Evolutionary conservation across 2,329 filamentous ascomycete species (phyloP).

Genomic region (Pseudocercospora cruenta): DNA sequence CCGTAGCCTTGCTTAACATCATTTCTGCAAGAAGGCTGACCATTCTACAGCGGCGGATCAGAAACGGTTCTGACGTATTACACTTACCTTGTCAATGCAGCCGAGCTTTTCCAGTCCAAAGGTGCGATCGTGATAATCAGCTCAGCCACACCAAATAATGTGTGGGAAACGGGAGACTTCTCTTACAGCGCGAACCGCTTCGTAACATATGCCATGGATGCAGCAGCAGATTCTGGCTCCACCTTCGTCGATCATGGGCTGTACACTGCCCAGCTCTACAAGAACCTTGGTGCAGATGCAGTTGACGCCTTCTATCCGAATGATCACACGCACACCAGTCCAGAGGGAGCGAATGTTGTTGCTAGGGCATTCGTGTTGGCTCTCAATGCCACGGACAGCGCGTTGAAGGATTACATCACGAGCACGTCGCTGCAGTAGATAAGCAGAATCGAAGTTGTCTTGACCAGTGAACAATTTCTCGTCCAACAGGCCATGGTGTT

Average conservation of each 20-base stretch:
- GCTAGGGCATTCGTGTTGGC: conserved; percentile 58
- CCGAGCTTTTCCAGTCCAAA: conserved; percentile 57
- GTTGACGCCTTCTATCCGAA: conserved; percentile 61
- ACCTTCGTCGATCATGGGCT: conserved; percentile 64
- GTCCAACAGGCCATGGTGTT: not conserved
- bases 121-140: conserved; percentile 65
- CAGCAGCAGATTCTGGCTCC: conserved; percentile 53
- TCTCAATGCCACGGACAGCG: conserved; percentile 17
- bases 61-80: conserved; percentile 66
- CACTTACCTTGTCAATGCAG: conserved; percentile 62
- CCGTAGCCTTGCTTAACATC: not conserved
- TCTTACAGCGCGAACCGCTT: conserved; percentile 56
- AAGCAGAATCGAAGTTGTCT: not conserved
- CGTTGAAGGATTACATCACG: conserved; percentile 20
- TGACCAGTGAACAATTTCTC: not conserved
- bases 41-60: conserved; percentile 18
- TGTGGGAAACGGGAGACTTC: conserved; percentile 62
- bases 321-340: conserved; percentile 66
- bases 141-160: conserved; percentile 65
- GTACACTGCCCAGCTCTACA: conserved; percentile 59
- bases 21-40: not conserved
- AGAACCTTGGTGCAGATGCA: conserved; percentile 52
- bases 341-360: conserved; percentile 59
- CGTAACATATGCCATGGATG: conserved; percentile 57
- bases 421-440: not conserved